Conservation (phyloP, 345 rosid genomes). For the Cardamine resedifolia region DNA sequence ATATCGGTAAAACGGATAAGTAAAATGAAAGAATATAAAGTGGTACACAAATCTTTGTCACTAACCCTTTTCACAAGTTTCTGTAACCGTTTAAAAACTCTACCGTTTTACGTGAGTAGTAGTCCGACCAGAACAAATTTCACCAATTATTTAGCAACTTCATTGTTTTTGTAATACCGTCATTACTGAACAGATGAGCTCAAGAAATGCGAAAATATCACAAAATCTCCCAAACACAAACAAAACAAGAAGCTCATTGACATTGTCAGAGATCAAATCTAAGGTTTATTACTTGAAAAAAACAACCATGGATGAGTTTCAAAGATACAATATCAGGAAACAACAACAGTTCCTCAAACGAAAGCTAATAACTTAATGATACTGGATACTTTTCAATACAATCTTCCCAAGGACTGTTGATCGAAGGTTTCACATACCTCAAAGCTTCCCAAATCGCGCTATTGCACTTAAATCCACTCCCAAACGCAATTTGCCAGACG, state of each 20-base stretch:
- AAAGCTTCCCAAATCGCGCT: constrained; percentile 54
- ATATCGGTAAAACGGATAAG: too few species aligned
- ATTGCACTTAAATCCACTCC: constrained; percentile 45
- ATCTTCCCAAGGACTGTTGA: constrained; percentile 45
- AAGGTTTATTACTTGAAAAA: background rate
- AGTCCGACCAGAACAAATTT: too few species aligned
- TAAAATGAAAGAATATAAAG: too few species aligned
- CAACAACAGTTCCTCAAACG: background rate
- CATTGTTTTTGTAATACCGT: background rate
- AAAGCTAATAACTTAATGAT: constrained; percentile 31
- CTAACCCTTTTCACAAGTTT: too few species aligned
- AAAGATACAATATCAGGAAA: background rate
- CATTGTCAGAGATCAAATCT: constrained; percentile 24
- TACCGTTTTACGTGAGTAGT: too few species aligned
- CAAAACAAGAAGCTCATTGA: constrained; percentile 24
- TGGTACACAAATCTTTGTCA: too few species aligned
- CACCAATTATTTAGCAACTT: too few species aligned
- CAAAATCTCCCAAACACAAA: constrained; percentile 20
- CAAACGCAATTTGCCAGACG: constrained; percentile 50
- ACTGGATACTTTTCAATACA: constrained; percentile 52
- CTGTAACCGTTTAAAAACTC: background rate
- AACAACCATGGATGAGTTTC: constrained; percentile 20
- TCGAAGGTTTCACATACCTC: constrained; percentile 36
- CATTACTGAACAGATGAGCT: background rate
- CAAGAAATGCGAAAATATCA: constrained; percentile 9